Conservation (phyloP, 2,329 filamentous ascomycete genomes). For the Apiospora hydei region DNA sequence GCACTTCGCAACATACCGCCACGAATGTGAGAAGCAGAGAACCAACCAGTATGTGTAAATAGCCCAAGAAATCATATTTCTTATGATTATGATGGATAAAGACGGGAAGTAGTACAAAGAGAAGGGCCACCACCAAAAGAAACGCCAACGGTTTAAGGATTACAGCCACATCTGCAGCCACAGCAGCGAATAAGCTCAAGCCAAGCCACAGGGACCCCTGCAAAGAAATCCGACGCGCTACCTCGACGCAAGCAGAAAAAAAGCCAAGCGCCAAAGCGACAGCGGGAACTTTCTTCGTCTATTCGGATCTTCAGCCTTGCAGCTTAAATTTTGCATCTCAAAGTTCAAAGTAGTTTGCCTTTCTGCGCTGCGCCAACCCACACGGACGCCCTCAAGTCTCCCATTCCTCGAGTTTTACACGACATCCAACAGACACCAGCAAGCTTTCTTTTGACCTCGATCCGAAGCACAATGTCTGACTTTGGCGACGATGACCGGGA, state of each 20-base stretch:
- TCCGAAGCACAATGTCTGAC: conserved; percentile 67
- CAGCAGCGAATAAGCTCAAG: not conserved
- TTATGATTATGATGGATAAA: no score
- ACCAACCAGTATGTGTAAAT: no score
- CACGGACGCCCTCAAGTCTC: conserved; percentile 14
- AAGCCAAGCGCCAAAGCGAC: not conserved
- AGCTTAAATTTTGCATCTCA: conserved; percentile 23
- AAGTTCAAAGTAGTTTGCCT: not conserved
- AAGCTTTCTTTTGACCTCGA: not conserved
- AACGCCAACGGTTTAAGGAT: not conserved
- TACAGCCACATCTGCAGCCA: not conserved
- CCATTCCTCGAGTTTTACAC: not conserved
- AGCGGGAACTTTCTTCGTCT: not conserved
- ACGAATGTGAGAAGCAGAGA: no score
- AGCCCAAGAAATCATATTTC: no score
- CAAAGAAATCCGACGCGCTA: conserved; percentile 16
- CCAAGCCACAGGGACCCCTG: conserved; percentile 12
- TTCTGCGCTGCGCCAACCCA: not conserved
- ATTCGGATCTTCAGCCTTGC: conserved; percentile 20
- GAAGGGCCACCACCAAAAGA: not conserved
- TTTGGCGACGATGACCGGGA: conserved; percentile 66
- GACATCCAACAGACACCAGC: conserved; percentile 1
- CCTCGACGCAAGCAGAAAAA: conserved; percentile 9
- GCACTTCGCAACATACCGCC: no score
- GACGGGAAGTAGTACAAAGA: not conserved